These are phyloP conservation scores for Golovinomyces cichoracearum DNA, from an alignment of 2,329 filamentous ascomycete species.

Conservation along the genomic window DNA sequence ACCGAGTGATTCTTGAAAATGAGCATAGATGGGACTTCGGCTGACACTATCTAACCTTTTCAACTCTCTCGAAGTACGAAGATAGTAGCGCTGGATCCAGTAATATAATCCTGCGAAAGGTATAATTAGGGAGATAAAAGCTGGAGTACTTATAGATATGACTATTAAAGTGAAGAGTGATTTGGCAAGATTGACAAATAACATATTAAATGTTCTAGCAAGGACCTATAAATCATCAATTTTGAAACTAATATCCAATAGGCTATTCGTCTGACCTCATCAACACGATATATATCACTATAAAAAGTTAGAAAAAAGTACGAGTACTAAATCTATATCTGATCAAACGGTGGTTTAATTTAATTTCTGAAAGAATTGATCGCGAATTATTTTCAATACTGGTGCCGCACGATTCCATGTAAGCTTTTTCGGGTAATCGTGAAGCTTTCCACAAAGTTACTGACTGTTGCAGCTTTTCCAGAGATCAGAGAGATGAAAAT, in stretches of 20 bases:
- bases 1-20: constrained; percentile 91
- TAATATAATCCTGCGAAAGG: constrained; percentile 61
- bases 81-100: constrained; percentile 89
- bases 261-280: constrained; percentile 12
- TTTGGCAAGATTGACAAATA: constrained; percentile 50
- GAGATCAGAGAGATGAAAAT: too few species aligned
- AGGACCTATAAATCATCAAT: constrained; percentile 74
- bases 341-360: too few species aligned
- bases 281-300: constrained; percentile 26
- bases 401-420: too few species aligned
- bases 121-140: constrained; percentile 55
- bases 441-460: too few species aligned
- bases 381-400: too few species aligned
- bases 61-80: constrained; percentile 81
- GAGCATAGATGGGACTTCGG: constrained; percentile 85
- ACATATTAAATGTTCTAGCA: constrained; percentile 93
- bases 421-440: too few species aligned
- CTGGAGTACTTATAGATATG: constrained; percentile 57
- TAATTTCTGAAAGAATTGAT: too few species aligned
- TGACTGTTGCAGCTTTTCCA: too few species aligned
- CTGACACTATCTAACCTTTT: constrained; percentile 90
- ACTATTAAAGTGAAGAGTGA: constrained; percentile 66
- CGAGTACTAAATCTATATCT: not conserved
- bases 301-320: not conserved
- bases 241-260: constrained; percentile 4